Evolutionary conservation across 495 filamentous ascomycete species (phyloP), one percentile per base, ranked within the genome.

Genomic region (Annulohypoxylon maeteangense): DNA sequence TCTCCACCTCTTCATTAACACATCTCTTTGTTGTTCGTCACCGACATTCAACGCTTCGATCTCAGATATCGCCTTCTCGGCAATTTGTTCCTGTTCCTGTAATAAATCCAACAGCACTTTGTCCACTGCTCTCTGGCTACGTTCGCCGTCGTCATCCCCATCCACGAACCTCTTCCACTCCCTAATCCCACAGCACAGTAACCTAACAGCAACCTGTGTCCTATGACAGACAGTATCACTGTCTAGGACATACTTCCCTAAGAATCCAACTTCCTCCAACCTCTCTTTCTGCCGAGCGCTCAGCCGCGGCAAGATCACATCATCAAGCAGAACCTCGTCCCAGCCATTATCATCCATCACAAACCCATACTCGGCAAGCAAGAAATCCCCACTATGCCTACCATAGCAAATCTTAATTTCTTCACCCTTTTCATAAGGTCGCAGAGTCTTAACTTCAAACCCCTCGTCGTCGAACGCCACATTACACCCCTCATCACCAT

Each of bases 351-450:
- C 71, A 7, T 83, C 84, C 22, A 93, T 84, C 56, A 90, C 87
- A 73, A 95, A 95, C 0, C 92, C 92, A 79, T 96, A 95, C 82
- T 97, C 94, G 2, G 88, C 87, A 4, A 97, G 85, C 31, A 97
- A 79, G 65, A 94, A 92, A 75, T 96, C 93, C 72, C 94, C 94
- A 11, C 85, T 82, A 79, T 97, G 94, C 47, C 80, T 74, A 4
- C 94, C 94, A 74, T 97, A 97, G 61, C 87, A 90, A 57, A 95
- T 91, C 68, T 85, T 90, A 7, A 97, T 80, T 74, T 97, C 92
- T 36, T 94, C 90, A 7, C 90, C 91, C 32, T 72, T 69, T 4
- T 79, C 80, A 74, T 92, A 93, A 8, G 81, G 75, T 50, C 85
- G 57, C 70, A 84, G 68, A 65, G 87, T 75, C 62, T 78, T 82